Evolutionary conservation across 176 grass and related monocot species (phyloP).

Genomic region (Chloris gayana): DNA sequence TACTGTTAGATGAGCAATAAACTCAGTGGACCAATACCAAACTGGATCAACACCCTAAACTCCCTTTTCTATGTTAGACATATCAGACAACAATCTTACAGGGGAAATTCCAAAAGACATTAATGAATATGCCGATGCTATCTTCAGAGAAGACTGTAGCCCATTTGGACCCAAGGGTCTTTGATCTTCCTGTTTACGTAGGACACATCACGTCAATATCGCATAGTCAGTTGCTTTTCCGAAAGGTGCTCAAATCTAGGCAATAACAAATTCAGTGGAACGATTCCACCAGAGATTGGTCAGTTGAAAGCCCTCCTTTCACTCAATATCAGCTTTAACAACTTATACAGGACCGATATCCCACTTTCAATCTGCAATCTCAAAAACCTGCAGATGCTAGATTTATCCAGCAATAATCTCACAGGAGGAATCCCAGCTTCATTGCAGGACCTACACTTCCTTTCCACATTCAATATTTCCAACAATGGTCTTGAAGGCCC

Average conservation of each 20-base stretch:
- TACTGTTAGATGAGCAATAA: background rate
- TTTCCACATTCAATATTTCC: slow-evolving; percentile 34
- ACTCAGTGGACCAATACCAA: slow-evolving; percentile 20
- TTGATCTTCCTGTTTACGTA: slow-evolving; percentile 35
- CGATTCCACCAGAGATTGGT: slow-evolving; percentile 23
- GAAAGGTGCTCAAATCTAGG: background rate
- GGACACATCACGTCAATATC: slow-evolving; percentile 6
- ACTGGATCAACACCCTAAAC: slow-evolving; percentile 13
- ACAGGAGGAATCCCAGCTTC: background rate
- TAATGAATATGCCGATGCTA: slow-evolving; percentile 12
- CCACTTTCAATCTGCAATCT: slow-evolving; percentile 27
- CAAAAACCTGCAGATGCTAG: slow-evolving; percentile 30
- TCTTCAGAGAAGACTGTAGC: background rate
- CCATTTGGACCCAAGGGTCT: background rate
- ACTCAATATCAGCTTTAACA: slow-evolving; percentile 37
- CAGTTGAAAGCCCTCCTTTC: slow-evolving; percentile 10
- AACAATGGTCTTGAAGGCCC: slow-evolving; percentile 38
- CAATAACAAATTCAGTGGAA: slow-evolving; percentile 17
- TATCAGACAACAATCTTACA: slow-evolving; percentile 16
- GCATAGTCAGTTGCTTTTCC: background rate
- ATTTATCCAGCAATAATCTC: slow-evolving; percentile 38
- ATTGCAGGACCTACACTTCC: slow-evolving; percentile 21
- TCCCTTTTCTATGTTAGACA: slow-evolving; percentile 24
- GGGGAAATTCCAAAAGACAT: background rate
- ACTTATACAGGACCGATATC: slow-evolving; percentile 14